Conservation (phyloP, 352 stramenopile genomes). For the Pythium sp. region DNA sequence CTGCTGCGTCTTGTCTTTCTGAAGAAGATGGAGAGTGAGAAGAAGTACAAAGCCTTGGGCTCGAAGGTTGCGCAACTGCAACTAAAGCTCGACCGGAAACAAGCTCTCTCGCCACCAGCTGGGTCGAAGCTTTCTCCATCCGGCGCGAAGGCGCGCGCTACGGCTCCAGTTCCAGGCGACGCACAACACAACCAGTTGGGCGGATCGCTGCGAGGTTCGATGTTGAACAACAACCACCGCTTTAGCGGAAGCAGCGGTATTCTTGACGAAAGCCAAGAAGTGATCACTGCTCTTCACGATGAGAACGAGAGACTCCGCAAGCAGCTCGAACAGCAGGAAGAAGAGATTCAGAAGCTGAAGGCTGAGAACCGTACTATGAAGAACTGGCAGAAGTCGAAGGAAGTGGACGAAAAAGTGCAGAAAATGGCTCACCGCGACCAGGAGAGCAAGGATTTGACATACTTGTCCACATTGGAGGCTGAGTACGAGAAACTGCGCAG, state of each 20-base stretch:
- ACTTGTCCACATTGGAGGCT: conserved; percentile 69
- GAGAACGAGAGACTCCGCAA: conserved; percentile 78
- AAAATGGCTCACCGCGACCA: conserved; percentile 84
- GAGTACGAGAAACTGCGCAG: conserved; percentile 83
- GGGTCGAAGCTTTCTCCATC: conserved; percentile 45
- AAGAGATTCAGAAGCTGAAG: conserved; percentile 75
- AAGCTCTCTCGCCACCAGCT: conserved; percentile 24
- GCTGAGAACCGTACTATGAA: conserved; percentile 74
- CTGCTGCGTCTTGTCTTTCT: conserved; percentile 73
- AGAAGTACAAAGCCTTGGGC: conserved; percentile 67
- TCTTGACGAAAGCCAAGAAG: conserved; percentile 81
- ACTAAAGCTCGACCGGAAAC: conserved; percentile 66
- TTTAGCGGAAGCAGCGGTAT: conserved; percentile 73
- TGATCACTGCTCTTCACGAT: conserved; percentile 82
- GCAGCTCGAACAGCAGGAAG: conserved; percentile 71
- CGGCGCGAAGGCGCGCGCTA: conserved; percentile 22
- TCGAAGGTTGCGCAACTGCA: conserved; percentile 73
- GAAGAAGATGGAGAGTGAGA: conserved; percentile 80
- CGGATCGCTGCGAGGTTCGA: conserved; percentile 46
- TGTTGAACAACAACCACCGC: conserved; percentile 44
- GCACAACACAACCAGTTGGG: conserved; percentile 8
- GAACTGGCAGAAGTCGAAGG: conserved; percentile 85
- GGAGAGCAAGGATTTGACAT: conserved; percentile 83
- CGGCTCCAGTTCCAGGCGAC: conserved; percentile 20
- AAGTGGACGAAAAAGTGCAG: conserved; percentile 85